Percentiles rank a stretch among this genome's conserved stretches.
Conservation (phyloP, 441 rosid species). For the Jatropha podagrica region DNA sequence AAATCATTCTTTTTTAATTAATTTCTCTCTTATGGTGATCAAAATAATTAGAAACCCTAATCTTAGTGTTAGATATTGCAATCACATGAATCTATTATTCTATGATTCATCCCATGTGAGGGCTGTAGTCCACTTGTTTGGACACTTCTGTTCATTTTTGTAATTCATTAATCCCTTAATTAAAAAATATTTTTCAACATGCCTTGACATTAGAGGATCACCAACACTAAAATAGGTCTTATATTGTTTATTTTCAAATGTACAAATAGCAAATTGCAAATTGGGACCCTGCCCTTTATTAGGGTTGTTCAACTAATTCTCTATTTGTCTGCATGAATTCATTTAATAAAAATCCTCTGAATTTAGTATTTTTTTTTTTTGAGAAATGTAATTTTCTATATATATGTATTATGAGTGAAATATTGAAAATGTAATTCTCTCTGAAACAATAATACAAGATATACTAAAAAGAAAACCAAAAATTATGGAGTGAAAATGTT, state of each 20-base stretch:
- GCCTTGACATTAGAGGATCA: neutral
- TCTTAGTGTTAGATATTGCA: slow-evolving; percentile 8
- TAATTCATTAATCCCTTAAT: no score
- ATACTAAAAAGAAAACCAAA: no score
- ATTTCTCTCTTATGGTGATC: neutral
- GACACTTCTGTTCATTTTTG: neutral
- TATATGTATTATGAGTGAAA: no score
- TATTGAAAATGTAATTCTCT: no score
- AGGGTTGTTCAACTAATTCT: slow-evolving; percentile 3
- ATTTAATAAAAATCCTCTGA: neutral
- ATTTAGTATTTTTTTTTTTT: no score
- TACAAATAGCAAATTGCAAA: neutral
- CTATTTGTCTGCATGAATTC: neutral
- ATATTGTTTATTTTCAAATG: neutral
- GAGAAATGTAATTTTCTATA: no score
- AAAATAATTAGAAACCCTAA: neutral
- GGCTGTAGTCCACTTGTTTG: neutral
- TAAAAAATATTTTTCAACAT: no score
- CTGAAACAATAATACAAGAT: no score
- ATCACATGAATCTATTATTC: neutral
- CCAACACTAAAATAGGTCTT: no score
- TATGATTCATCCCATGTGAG: slow-evolving; percentile 16
- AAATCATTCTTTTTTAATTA: neutral
- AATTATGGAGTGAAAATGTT: neutral
- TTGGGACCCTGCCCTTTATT: neutral